These are phyloP conservation scores for Penstemon barbatus DNA, from an alignment of 257 asterid species.

Conservation along the genomic window DNA sequence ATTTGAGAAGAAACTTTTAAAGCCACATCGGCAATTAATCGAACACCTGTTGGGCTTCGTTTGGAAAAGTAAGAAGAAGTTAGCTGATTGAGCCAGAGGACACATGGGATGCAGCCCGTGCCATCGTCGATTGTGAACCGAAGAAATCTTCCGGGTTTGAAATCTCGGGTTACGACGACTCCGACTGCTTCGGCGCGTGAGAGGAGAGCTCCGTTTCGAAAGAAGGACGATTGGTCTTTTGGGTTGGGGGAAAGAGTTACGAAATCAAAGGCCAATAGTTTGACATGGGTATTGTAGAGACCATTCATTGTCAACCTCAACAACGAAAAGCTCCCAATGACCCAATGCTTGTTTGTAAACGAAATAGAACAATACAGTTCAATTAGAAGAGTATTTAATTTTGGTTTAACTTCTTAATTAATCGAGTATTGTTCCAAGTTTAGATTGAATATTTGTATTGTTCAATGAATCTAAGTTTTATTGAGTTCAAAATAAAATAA, in stretches of 20 bases:
- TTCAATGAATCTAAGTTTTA: no score
- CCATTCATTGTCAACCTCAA: slow-evolving; percentile 34
- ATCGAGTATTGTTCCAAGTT: no score
- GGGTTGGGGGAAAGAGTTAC: slow-evolving; percentile 41
- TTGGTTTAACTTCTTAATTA: no score
- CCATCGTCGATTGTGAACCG: slow-evolving; percentile 70
- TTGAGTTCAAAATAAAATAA: no score
- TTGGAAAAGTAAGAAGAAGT: slow-evolving; percentile 58
- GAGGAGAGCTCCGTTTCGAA: slow-evolving; percentile 43
- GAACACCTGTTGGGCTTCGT: slow-evolving; percentile 71
- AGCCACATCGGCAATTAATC: slow-evolving; percentile 57
- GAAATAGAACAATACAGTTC: neutral
- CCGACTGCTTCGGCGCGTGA: slow-evolving; percentile 74
- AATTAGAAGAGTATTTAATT: no score
- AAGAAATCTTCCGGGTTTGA: slow-evolving; percentile 62
- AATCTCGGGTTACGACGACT: slow-evolving; percentile 53
- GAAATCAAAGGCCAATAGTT: slow-evolving; percentile 62
- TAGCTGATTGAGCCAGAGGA: slow-evolving; percentile 76
- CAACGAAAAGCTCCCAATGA: neutral
- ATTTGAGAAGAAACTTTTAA: slow-evolving; percentile 39
- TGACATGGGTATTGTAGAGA: slow-evolving; percentile 54
- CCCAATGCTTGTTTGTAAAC: neutral
- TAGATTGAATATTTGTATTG: no score
- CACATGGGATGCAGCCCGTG: slow-evolving; percentile 70
- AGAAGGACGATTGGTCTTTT: slow-evolving; percentile 39